Base-by-base conservation (phyloP, 176 grass and related monocot genomes). In the Oryza punctata region DNA sequence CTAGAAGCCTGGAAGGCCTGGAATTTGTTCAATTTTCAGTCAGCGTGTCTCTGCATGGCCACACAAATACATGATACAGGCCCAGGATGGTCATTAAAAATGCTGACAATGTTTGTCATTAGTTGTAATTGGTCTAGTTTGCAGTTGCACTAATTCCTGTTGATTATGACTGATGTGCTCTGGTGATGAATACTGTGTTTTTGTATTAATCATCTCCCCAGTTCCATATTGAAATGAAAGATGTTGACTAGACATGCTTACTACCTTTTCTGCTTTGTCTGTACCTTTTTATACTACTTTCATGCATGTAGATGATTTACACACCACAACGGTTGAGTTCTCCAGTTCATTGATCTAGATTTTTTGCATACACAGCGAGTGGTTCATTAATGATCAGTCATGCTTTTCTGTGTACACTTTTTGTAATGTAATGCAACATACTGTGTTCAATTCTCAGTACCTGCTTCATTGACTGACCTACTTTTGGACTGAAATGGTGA, bases 401-500 rank as follows among this genome's bases (percentile, higher is more conserved):
- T 18, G n/a, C 28, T 27, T 40, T 54, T 0, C 23, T 27, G 4
- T 14, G 12, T 43, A 33, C 35, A 3, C 19, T 16, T 52, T 43
- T 50, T 28, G 11, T 61, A 38, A 12, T 26, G 12, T 37, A 83
- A 37, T 28, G 0, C 57, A 61, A 24, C n/a, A 24, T 24, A 61
- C 23, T 11, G 19, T 23, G 30, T 73, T 65, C 12, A 25, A 25
- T 66, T 35, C 13, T 74, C 26, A 38, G 73, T 33, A 3, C 28
- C 44, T 64, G 69, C 67, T 82, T 82, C 61, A 16, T 82, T 61
- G 21, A 63, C 16, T 10, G 67, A 74, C 28, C 44, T 78, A 49
- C 43, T 35, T 8, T 40, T 21, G 15, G 28, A 18, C 9, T 24
- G 57, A 61, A 61, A 61, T 61, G 57, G 8, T 59, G 54, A 59